A percentile compares a stretch with the other conserved stretches of the same genome.
Evolutionary conservation across 768 basidiomycete genomes (phyloP).

Genomic region (Lactarius hatsudake): DNA sequence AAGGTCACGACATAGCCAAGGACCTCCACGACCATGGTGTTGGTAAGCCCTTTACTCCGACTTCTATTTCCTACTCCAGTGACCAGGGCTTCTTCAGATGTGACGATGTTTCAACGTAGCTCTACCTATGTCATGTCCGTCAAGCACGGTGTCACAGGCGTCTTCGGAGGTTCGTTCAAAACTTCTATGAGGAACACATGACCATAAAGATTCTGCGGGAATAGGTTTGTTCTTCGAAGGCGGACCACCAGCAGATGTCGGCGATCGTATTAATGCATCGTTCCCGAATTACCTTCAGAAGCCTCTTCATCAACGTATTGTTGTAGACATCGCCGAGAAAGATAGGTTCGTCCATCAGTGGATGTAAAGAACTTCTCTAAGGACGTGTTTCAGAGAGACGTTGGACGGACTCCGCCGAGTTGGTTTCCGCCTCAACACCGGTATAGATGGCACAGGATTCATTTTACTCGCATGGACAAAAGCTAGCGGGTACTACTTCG

Average conservation of each 20-base stretch:
- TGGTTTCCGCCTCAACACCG: conserved; percentile 54
- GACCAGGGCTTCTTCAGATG: conserved; percentile 22
- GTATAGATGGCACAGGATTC: conserved; percentile 51
- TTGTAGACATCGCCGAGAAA: conserved; percentile 46
- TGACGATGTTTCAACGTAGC: conserved; percentile 35
- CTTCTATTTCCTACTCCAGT: not conserved
- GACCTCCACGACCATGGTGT: conserved; percentile 33
- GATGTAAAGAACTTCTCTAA: not conserved
- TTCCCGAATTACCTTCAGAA: conserved; percentile 30
- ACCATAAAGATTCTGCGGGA: not conserved
- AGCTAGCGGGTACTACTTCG: conserved; percentile 65
- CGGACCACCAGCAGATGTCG: conserved; percentile 41
- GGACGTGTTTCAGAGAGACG: conserved; percentile 37
- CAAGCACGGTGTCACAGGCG: conserved; percentile 26
- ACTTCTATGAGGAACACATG: not conserved
- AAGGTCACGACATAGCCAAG: conserved; percentile 36
- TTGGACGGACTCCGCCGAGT: conserved; percentile 52
- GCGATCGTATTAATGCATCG: conserved; percentile 52
- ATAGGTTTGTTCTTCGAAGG: conserved; percentile 25
- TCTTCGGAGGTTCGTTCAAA: conserved; percentile 20
- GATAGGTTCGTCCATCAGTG: conserved; percentile 41
- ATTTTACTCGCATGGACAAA: conserved; percentile 43
- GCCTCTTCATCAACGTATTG: conserved; percentile 38
- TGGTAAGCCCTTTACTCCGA: conserved; percentile 12
- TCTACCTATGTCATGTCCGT: conserved; percentile 39